Evolutionary conservation across 2,329 filamentous ascomycete genomes (phyloP), one percentile per base, ranked within the genome.

Genomic region (Chaetomium olivaceum): DNA sequence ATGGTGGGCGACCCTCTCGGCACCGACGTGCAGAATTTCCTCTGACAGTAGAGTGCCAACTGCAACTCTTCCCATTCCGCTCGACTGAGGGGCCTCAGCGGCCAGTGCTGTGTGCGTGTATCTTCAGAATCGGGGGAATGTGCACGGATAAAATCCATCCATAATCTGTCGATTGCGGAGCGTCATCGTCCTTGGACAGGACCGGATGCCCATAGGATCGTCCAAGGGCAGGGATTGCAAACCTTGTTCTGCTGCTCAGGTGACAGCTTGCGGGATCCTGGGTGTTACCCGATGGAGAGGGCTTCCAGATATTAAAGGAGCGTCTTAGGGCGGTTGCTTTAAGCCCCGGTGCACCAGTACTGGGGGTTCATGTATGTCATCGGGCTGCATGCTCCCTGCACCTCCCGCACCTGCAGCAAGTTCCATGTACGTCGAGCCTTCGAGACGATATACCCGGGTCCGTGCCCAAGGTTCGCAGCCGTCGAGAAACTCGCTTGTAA

Each of bases 71-170:
- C 64, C 48, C 62, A 66, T 63, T 23, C 52, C n/a, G 27, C 46
- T 61, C 43, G 39, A 11, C 14, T 29, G 62, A 63, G 67, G 67
- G 57, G 63, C 60, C 23, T n/a, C 33, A 4, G 33, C 31, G 31
- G 31, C 36, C 36, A 43, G 36, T 43, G 36, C 36, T 19, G 36
- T 43, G 36, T 43, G 14, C 36, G 14, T 43, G 12, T 43, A 43
- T 19, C 36, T 19, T 43, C 36, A 43, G 36, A 16, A 43, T 16
- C 14, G 36, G 36, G 36, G 36, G 5, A 6, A 2, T 11, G 31
- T 67, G 68, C 67, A 70, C 71, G 70, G 71, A 61, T 70, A 70
- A 70, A 70, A 27, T 58, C 68, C 62, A 27, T 58, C 68, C 62
- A 67, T 48, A 62, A 66, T 67, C 61, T 68, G 66, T 60, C 63